Base-by-base conservation (phyloP, 208 protist species). In the Trypanosoma theileri region DNA sequence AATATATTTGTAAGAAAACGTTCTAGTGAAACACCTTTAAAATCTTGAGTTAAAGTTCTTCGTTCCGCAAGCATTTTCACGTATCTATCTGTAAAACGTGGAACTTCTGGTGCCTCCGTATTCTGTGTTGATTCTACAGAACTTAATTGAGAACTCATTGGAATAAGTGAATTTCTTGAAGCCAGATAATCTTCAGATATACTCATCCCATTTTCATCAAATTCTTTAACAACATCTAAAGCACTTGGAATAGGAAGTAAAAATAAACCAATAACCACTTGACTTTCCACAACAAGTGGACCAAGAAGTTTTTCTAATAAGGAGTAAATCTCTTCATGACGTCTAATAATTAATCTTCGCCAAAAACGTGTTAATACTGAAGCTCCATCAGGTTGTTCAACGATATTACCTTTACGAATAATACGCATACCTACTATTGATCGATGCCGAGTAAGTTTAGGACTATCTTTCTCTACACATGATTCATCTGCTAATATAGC, bases 211-310 rank as follows among this genome's bases (percentile, higher is more conserved):
- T 66, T 52, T 17, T 57, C 35, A 52, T 86, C 79, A 13, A 82
- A 74, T 35, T 51, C 40, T 48, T 59, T 70, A 14, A 86, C 57
- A 7, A 57, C 69, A 19, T 56, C 59, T 16, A 75, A 44, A 0
- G 83, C 75, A 26, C 73, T 71, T 14, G 72, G 71, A 44, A 92
- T 61, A 4, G 82, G 73, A 12, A 93, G 53, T 12, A 93, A 69
- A 77, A 89, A 91, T 3, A 93, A 55, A 31, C 84, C 87, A 44
- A 85, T 35, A 21, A 93, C 83, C 26, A 88, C 75, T 40, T 89
- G 77, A 57, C 87, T 93, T 62, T 93, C 87, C 41, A 82, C 63
- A 46, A 90, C 80, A 7, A 93, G 73, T 22, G 84, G 80, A 16
- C 69, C 68, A 31, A 93, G 24, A 44, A 79, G 42, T 3, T 55